Base-by-base conservation (phyloP, 768 basidiomycete species). In the Tulasnella sp. region DNA sequence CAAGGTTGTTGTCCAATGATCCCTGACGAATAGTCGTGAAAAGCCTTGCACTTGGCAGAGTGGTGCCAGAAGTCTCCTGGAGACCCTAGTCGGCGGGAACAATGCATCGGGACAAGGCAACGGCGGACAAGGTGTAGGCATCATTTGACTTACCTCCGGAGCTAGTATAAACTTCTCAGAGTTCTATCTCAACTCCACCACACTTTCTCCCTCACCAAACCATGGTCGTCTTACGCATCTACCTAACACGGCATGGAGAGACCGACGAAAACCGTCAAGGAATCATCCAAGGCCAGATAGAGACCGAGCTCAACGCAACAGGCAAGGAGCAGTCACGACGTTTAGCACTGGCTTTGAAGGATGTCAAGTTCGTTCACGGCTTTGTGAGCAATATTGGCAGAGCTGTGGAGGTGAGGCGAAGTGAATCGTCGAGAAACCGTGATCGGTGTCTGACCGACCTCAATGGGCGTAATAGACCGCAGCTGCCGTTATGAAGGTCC, bases 401-500 rank as follows among this genome's bases (percentile, higher is more conserved):
- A 58, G 86, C 86, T 4, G 79, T 60, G 50, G 85, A 86, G 81
- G 86, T 86, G 82, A 81, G 85, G 34, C 6, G 24, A 58, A 54
- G 44, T 34, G n/a, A 78, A 37, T 14, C 34, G 2, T 0, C n/a
- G 12, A 5, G 12, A 6, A 78, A 69, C 14, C 28, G 78, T 74
- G 4, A 41, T 41, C 24, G 5, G 11, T 5, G n/a, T 31, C 46
- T 31, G 24, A 31, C 44, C 18, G n/a, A 75, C 18, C 34, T 22
- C 14, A 5, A 50, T 1, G 9, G 1, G 28, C 22, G 18, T 16
- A 64, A 74, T 76, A 83, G 82, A 82, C 81, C 3, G 81, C 79
- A 16, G 24, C 75, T 16, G 60, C 69, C 22, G 77, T 83, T 16
- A 69, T 83, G n/a, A 46, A 72, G 34, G 46, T 50, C 31, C 82